Percentiles rank a stretch among this genome's conserved stretches.
phyloP scores from a whole-genome alignment of 1,284 basidiomycete species.

The Moesziomyces sp. region DNA sequence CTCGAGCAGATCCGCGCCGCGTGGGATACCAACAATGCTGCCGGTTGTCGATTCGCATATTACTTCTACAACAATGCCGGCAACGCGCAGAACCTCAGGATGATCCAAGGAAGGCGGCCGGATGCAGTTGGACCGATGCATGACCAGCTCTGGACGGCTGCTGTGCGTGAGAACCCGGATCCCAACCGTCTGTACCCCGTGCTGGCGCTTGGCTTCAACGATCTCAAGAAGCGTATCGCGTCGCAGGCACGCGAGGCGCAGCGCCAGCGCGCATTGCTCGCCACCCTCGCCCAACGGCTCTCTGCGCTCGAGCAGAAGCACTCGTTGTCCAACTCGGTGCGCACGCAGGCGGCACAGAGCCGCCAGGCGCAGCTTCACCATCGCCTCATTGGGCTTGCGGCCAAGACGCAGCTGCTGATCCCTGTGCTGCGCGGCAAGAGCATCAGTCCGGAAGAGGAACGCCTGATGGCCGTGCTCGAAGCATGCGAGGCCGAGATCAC shows the following conservation, averaged over 20 bases:
- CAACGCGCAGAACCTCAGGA: constrained; percentile 48
- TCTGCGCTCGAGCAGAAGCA: constrained; percentile 57
- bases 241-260: constrained; percentile 54
- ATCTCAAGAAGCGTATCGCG: constrained; percentile 58
- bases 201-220: constrained; percentile 63
- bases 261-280: constrained; percentile 49
- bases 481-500: constrained; percentile 63
- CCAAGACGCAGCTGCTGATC: constrained; percentile 52
- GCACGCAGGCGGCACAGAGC: constrained; percentile 50
- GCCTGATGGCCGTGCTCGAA: constrained; percentile 52
- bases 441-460: constrained; percentile 57
- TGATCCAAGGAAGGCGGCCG: constrained; percentile 50
- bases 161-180: constrained; percentile 63
- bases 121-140: constrained; percentile 63
- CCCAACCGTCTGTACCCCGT: constrained; percentile 63
- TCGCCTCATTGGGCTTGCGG: constrained; percentile 49
- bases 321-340: constrained; percentile 53
- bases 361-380: constrained; percentile 61
- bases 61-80: constrained; percentile 63
- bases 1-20: constrained; percentile 60
- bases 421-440: constrained; percentile 56
- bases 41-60: constrained; percentile 59
- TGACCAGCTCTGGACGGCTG: constrained; percentile 61
- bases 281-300: constrained; percentile 35
- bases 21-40: constrained; percentile 60